Evolutionary conservation across 257 asterid genomes (phyloP).

Genomic region (Phtheirospermum japonicum): DNA sequence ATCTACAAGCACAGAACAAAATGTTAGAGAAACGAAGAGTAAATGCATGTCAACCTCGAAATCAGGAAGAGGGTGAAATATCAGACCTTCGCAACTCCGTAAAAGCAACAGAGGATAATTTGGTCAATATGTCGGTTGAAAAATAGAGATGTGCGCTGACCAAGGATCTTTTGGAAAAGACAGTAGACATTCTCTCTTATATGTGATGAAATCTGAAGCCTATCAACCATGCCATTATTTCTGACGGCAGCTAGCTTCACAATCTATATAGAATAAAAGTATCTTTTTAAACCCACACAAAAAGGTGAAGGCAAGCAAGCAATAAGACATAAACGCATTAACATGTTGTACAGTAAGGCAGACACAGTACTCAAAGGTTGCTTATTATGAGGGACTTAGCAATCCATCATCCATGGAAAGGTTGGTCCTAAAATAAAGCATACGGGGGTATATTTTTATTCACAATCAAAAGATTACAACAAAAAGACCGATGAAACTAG

Average conservation of each 20-base stretch:
- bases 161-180: conserved; percentile 86
- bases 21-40: conserved; percentile 23
- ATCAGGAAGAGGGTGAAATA: conserved; percentile 13
- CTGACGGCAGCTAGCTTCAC: conserved; percentile 96
- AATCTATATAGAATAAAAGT: conserved; percentile 44
- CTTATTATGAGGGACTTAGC: not conserved
- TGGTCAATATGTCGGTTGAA: conserved; percentile 94
- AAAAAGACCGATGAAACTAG: not conserved
- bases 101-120: conserved; percentile 91
- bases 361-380: conserved; percentile 12
- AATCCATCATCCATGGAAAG: conserved; percentile 10
- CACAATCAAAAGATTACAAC: too few species aligned
- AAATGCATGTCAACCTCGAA: conserved; percentile 19
- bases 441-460: too few species aligned
- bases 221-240: conserved; percentile 94
- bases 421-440: not conserved
- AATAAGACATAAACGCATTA: not conserved
- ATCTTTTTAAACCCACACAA: conserved; percentile 10
- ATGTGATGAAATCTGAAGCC: conserved; percentile 85
- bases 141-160: conserved; percentile 69
- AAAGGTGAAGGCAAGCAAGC: conserved; percentile 3
- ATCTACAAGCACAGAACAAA: conserved; percentile 52
- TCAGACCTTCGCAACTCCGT: conserved; percentile 95
- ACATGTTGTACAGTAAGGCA: conserved; percentile 3
- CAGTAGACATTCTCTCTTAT: conserved; percentile 78